Base-by-base conservation (phyloP, 1,139 yeast genomes). In the Diutina neorugosa region DNA sequence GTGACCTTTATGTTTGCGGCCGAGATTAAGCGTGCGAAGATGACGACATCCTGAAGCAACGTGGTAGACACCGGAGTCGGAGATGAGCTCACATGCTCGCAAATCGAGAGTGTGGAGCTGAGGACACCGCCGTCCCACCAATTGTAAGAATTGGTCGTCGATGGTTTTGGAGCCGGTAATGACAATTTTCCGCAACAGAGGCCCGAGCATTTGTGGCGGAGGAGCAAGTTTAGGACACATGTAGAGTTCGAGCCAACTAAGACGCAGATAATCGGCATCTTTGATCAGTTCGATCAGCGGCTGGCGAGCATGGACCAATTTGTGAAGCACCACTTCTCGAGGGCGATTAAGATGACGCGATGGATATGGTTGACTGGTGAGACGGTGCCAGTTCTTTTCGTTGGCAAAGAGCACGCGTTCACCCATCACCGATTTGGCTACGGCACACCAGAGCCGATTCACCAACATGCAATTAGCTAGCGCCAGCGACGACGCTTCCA, bases 151-250 rank as follows among this genome's bases (percentile, higher is more conserved):
- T 2, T 69, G 65, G 65, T 91, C 96, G 62, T 79, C 81, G 9
- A 88, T 73, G 1, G 70, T 68, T 58, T 77, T 79, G 51, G 86
- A 82, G 1, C 97, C 97, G 0, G 97, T 94, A 12, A 91, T 69
- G 2, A 82, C 74, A 44, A 91, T 66, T 55, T 77, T 79, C 57
- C 77, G 75, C 55, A 90, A 67, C n/a, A 66, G 65, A 12, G 65
- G 59, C 5, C 68, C 66, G 64, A 62, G 42, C 71, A 71, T 61
- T 74, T 76, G 63, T 70, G 76, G 56, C 79, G 74, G 37, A 1
- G 96, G 96, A 3, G 76, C 62, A 41, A 87, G 65, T 53, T 74
- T 74, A 3, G 96, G 94, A 63, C 96, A 90, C 65, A 91, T 85
- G 67, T 86, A 89, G 59, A 90, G 73, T 65, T 90, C 96, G 46